Percentiles rank a stretch among this genome's conserved stretches.
Conservation (phyloP, 495 filamentous ascomycete genomes). For the Aspergillus saccharolyticus region DNA sequence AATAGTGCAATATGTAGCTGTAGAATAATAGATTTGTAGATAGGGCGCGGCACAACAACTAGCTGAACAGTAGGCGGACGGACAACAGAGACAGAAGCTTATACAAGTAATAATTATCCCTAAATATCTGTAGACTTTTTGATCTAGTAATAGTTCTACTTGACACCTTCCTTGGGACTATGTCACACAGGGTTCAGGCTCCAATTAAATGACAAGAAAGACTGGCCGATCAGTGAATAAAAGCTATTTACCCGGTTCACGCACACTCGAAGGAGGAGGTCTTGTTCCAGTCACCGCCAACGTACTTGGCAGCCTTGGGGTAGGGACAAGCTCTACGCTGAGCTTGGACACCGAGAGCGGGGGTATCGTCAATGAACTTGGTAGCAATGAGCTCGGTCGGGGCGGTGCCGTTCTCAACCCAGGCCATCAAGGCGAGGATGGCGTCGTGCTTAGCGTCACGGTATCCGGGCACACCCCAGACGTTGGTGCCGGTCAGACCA, state of each 20-base stretch:
- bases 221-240: too few relatives aligned
- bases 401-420: conserved; percentile 7
- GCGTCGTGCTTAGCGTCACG: neutral
- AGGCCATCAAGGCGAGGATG: neutral
- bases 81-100: too few relatives aligned
- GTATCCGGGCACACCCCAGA: neutral
- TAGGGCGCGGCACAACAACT: neutral
- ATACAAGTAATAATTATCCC: too few relatives aligned
- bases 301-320: neutral
- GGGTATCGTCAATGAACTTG: neutral
- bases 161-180: too few relatives aligned
- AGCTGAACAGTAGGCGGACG: neutral
- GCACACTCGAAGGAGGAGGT: too few relatives aligned
- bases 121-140: too few relatives aligned
- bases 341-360: neutral
- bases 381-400: neutral
- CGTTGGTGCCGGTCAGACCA: neutral
- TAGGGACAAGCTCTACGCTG: neutral
- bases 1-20: neutral
- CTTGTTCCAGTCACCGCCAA: too few relatives aligned
- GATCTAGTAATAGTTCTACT: too few relatives aligned
- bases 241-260: too few relatives aligned
- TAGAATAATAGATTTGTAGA: neutral
- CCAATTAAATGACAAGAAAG: too few relatives aligned
- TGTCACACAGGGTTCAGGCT: too few relatives aligned